phyloP scores from a whole-genome alignment of 225 moss, liverwort and hornwort genomes.

The Pseudoscleropodium purum region DNA sequence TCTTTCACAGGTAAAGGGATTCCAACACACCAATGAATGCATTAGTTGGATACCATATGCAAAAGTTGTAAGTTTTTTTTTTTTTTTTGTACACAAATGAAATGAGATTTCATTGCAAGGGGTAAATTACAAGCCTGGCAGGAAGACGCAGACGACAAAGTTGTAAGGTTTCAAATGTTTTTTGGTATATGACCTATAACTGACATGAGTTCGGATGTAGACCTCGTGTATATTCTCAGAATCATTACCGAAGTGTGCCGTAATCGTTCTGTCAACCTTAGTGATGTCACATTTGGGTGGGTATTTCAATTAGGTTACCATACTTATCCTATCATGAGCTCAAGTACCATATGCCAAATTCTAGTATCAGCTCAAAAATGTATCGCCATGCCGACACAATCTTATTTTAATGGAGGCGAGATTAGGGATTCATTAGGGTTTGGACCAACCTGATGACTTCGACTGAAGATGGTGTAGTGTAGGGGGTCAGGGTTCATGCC shows the following conservation, averaged over 20 bases:
- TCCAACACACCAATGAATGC: not conserved
- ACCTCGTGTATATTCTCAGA: not conserved
- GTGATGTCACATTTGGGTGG: too few species aligned
- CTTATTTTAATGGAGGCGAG: not conserved
- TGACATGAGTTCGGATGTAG: not conserved
- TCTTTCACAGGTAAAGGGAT: not conserved
- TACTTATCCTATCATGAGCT: not conserved
- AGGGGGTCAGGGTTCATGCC: conserved; percentile 39
- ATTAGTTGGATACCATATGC: not conserved
- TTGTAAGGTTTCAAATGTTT: not conserved
- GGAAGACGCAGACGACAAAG: too few species aligned
- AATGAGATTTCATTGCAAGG: too few species aligned
- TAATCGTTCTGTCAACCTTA: not conserved
- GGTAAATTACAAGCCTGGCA: too few species aligned
- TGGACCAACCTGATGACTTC: conserved; percentile 49
- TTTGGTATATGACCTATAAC: not conserved
- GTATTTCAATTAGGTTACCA: not conserved
- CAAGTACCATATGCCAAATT: not conserved
- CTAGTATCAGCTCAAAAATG: not conserved
- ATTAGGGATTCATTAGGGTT: not conserved
- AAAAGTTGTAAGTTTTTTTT: not conserved
- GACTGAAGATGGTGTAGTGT: conserved; percentile 67
- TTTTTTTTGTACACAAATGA: too few species aligned
- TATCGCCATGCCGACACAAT: not conserved
- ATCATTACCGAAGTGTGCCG: not conserved